Conservation (phyloP, 1,284 basidiomycete genomes). For the Papiliotrema terrestris region DNA sequence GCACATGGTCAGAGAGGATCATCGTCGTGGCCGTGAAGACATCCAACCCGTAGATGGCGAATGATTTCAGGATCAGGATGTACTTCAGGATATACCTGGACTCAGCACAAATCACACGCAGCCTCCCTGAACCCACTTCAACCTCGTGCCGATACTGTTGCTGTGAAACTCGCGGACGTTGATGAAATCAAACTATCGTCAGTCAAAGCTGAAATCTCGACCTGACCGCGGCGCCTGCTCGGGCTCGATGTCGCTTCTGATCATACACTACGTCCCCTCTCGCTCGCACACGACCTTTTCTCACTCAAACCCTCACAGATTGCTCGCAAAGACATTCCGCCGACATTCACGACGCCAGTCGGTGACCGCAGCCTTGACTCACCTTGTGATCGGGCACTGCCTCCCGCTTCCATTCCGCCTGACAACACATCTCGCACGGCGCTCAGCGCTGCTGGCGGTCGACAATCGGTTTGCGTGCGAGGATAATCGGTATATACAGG, state of each 20-base stretch:
- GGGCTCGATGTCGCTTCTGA: no score
- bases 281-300: no score
- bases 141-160: conserved; percentile 76
- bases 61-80: conserved; percentile 85
- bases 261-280: no score
- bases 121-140: conserved; percentile 61
- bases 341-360: background rate
- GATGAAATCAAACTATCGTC: conserved; percentile 86
- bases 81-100: conserved; percentile 86
- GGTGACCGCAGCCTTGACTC: conserved; percentile 14
- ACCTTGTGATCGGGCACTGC: conserved; percentile 97
- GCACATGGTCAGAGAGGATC: conserved; percentile 71
- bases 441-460: no score
- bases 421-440: conserved; percentile 58
- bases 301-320: background rate
- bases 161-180: conserved; percentile 84
- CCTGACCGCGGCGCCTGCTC: no score
- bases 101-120: background rate
- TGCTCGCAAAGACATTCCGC: background rate
- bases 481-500: no score
- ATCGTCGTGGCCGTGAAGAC: conserved; percentile 96
- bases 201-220: background rate
- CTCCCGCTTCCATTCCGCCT: conserved; percentile 87
- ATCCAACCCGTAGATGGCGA: conserved; percentile 94
- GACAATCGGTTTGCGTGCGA: no score